These are phyloP conservation scores for Metarhizium humberi DNA, from an alignment of 2,329 filamentous ascomycete species.

Conservation along the genomic window DNA sequence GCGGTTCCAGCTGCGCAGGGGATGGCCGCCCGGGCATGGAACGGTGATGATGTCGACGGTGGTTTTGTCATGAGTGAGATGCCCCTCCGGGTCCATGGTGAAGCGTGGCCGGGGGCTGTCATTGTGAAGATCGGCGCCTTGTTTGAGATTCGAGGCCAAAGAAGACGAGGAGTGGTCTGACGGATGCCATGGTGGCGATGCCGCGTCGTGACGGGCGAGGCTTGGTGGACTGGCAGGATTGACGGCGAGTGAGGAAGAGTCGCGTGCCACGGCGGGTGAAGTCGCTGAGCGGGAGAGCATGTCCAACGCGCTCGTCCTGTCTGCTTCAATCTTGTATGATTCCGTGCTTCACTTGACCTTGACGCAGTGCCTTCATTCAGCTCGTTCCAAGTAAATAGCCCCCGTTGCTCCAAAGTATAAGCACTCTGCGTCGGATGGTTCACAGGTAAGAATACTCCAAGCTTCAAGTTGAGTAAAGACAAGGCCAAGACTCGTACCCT, in stretches of 20 bases:
- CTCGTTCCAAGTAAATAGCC: too few species aligned
- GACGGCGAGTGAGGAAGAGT: slow-evolving; percentile 14
- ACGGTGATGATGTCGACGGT: slow-evolving; percentile 44
- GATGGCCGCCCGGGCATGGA: slow-evolving; percentile 43
- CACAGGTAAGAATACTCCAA: too few species aligned
- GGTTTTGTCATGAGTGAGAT: slow-evolving; percentile 39
- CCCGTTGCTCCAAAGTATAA: too few species aligned
- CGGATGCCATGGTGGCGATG: not conserved
- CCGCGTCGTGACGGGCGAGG: not conserved
- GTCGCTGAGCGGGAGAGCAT: slow-evolving; percentile 4
- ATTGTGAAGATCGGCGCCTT: not conserved
- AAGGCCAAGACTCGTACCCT: too few species aligned
- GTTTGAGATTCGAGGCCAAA: not conserved
- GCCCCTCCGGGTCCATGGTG: slow-evolving; percentile 24
- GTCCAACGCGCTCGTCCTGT: not conserved
- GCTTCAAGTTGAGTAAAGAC: too few species aligned
- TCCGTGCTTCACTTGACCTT: too few species aligned
- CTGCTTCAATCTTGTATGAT: too few species aligned
- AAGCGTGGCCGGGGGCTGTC: slow-evolving; percentile 13
- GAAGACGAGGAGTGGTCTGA: not conserved
- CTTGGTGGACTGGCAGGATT: slow-evolving; percentile 15
- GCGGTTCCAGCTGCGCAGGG: slow-evolving; percentile 43
- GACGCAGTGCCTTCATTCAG: too few species aligned
- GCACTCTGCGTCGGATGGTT: too few species aligned
- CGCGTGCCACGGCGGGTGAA: slow-evolving; percentile 8